phyloP scores from a whole-genome alignment of 2,329 filamentous ascomycete genomes.

The Arthrobotrys musiformis region DNA sequence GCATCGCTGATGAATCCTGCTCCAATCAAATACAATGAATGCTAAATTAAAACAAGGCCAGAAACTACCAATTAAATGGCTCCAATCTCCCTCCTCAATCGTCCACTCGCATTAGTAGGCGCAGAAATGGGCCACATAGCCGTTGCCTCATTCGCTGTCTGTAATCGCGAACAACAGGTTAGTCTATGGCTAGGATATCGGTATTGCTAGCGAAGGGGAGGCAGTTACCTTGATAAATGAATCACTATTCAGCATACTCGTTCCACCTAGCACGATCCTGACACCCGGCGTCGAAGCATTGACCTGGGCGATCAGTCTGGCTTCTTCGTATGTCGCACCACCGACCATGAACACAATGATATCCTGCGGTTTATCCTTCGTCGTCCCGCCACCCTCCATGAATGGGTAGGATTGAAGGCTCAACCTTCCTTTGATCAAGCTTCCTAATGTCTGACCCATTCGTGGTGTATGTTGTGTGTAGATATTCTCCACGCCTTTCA shows the following conservation, averaged over 20 bases:
- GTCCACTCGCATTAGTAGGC: constrained; percentile 27
- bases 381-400: constrained; percentile 85
- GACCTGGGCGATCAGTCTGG: constrained; percentile 92
- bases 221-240: constrained; percentile 76
- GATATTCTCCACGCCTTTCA: constrained; percentile 98
- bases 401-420: constrained; percentile 92
- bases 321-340: constrained; percentile 94
- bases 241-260: constrained; percentile 84
- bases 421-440: constrained; percentile 89
- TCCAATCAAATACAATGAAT: constrained; percentile 5
- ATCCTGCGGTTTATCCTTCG: constrained; percentile 94
- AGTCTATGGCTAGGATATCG: background rate
- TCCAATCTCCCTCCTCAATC: constrained; percentile 41
- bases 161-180: background rate
- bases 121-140: constrained; percentile 51
- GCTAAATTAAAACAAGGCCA: background rate
- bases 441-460: constrained; percentile 86
- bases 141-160: constrained; percentile 51
- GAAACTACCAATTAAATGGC: constrained; percentile 18
- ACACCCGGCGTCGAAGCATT: constrained; percentile 91
- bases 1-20: constrained; percentile 10
- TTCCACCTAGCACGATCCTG: constrained; percentile 88
- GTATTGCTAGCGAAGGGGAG: background rate
- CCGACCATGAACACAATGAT: constrained; percentile 95
- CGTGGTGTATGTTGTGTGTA: constrained; percentile 97